These are phyloP conservation scores for Aspergillus phoenicis DNA, from an alignment of 2,329 filamentous ascomycete species.

Conservation along the genomic window DNA sequence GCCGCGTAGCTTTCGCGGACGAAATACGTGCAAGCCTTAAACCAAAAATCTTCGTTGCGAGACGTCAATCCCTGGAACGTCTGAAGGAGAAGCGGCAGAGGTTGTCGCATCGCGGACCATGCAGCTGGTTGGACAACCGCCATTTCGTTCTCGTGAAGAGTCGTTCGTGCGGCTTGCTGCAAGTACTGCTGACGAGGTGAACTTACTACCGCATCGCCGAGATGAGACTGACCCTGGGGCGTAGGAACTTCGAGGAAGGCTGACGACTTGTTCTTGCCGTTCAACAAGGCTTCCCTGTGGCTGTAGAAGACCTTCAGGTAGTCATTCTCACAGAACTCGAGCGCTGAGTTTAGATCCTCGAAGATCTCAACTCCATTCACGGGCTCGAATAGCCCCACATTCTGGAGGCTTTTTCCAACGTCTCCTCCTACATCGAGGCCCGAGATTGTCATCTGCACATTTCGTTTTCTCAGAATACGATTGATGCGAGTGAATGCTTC, in stretches of 20 bases:
- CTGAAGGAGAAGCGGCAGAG: constrained; percentile 86
- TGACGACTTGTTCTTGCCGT: constrained; percentile 19
- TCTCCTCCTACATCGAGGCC: constrained; percentile 75
- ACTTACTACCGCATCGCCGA: constrained; percentile 60
- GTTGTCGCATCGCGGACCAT: constrained; percentile 87
- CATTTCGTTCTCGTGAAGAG: constrained; percentile 66
- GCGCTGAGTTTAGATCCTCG: constrained; percentile 84
- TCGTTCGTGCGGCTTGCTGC: constrained; percentile 74
- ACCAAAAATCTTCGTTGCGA: constrained; percentile 95
- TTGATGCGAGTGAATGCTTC: constrained; percentile 95
- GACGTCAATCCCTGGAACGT: constrained; percentile 88
- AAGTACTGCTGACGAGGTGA: constrained; percentile 81
- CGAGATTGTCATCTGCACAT: constrained; percentile 79
- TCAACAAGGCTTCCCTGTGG: constrained; percentile 58
- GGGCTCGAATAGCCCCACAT: constrained; percentile 78
- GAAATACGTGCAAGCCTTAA: constrained; percentile 76
- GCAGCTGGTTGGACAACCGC: constrained; percentile 59
- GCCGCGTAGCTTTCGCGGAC: constrained; percentile 65
- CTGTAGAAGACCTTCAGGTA: constrained; percentile 79
- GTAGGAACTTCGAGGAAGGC: constrained; percentile 35
- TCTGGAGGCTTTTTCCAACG: constrained; percentile 75
- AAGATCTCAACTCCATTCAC: constrained; percentile 77
- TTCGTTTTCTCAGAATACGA: constrained; percentile 74
- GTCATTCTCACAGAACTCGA: constrained; percentile 95
- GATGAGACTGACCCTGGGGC: constrained; percentile 23